Percentiles rank a stretch among this genome's conserved stretches.
Evolutionary conservation across 2,329 filamentous ascomycete species (phyloP).

Genomic region (Pseudocercospora vitis): DNA sequence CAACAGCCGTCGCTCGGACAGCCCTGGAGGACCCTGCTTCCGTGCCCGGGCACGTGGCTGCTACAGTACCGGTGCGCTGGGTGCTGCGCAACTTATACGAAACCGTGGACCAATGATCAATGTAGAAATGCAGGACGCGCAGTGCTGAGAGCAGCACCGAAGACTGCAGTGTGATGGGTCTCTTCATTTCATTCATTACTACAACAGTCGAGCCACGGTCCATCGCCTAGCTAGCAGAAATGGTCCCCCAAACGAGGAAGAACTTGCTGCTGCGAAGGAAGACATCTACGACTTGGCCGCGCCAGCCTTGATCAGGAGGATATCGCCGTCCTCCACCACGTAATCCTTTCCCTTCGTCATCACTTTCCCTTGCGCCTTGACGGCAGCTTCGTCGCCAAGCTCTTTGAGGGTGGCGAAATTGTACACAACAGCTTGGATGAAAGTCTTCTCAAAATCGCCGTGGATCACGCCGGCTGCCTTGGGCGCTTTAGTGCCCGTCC

Average conservation of each 20-base stretch:
- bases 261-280: neutral
- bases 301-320: slow-evolving; percentile 85
- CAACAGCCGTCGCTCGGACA: too few species aligned
- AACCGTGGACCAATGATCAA: too few species aligned
- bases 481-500: slow-evolving; percentile 94
- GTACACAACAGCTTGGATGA: slow-evolving; percentile 94
- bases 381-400: slow-evolving; percentile 79
- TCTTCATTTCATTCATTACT: slow-evolving; percentile 14
- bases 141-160: too few species aligned
- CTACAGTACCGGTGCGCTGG: too few species aligned
- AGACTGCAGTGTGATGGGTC: too few species aligned
- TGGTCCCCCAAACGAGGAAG: too few species aligned
- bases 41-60: too few species aligned
- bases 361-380: slow-evolving; percentile 92
- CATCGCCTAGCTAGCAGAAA: slow-evolving; percentile 12
- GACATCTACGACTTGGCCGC: slow-evolving; percentile 63
- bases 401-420: slow-evolving; percentile 82
- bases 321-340: slow-evolving; percentile 78
- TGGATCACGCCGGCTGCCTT: slow-evolving; percentile 97
- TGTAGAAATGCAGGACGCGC: too few species aligned
- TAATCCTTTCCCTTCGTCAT: slow-evolving; percentile 99
- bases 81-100: too few species aligned
- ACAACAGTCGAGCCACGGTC: slow-evolving; percentile 14
- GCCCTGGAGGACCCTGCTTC: too few species aligned
- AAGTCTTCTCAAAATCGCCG: slow-evolving; percentile 98